Conservation (phyloP, 2,329 filamentous ascomycete species). For the Cercospora citrullina region DNA sequence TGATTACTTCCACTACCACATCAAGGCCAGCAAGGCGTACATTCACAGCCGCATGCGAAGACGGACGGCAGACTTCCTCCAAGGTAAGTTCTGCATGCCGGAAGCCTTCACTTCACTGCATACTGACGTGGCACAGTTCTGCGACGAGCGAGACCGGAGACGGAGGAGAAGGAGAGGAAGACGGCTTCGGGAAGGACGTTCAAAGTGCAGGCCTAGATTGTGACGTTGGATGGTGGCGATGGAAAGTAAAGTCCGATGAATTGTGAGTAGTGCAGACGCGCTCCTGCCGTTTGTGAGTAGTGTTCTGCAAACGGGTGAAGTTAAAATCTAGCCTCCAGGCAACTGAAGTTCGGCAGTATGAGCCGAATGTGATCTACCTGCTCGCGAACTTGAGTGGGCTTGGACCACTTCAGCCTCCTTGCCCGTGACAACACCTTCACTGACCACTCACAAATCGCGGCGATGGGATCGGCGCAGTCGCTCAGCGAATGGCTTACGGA, state of each 20-base stretch:
- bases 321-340: background rate
- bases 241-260: background rate
- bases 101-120: background rate
- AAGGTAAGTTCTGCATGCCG: slow-evolving; percentile 61
- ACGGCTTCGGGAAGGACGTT: slow-evolving; percentile 96
- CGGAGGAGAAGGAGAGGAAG: slow-evolving; percentile 96
- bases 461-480: too few species aligned
- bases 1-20: slow-evolving; percentile 99
- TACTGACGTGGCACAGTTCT: slow-evolving; percentile 62
- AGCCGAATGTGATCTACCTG: too few species aligned
- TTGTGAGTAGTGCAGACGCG: background rate
- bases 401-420: too few species aligned
- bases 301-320: background rate
- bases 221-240: background rate
- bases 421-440: too few species aligned
- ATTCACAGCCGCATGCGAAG: slow-evolving; percentile 98
- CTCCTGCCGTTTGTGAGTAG: background rate
- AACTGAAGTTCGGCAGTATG: background rate
- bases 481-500: too few species aligned
- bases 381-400: too few species aligned
- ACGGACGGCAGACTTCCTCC: slow-evolving; percentile 95
- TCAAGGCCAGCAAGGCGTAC: slow-evolving; percentile 98
- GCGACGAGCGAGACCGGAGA: slow-evolving; percentile 89
- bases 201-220: slow-evolving; percentile 56
- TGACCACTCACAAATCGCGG: too few species aligned